These are phyloP conservation scores for Salinomyces thailandicus DNA, from an alignment of 2,329 filamentous ascomycete species.

Conservation along the genomic window DNA sequence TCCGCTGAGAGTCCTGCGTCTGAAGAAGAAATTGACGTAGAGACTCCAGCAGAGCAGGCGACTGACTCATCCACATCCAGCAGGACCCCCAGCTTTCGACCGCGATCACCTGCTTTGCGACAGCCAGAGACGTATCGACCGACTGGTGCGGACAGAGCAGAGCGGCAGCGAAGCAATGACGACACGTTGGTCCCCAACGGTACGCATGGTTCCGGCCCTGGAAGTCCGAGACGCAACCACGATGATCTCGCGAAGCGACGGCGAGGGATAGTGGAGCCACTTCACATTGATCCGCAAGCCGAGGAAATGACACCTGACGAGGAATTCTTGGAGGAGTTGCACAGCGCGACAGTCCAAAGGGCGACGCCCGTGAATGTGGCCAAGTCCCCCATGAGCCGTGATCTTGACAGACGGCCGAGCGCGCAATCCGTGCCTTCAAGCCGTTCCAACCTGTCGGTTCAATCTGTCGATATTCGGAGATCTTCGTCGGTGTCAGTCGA, in stretches of 20 bases:
- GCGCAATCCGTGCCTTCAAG: slow-evolving; percentile 13
- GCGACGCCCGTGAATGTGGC: slow-evolving; percentile 70
- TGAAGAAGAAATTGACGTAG: not conserved
- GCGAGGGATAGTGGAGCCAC: slow-evolving; percentile 30
- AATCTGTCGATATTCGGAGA: slow-evolving; percentile 16
- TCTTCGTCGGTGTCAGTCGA: slow-evolving; percentile 6
- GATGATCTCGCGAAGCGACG: slow-evolving; percentile 29
- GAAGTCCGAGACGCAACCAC: slow-evolving; percentile 8
- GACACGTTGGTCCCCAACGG: not conserved
- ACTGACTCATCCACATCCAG: not conserved
- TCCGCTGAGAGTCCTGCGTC: not conserved
- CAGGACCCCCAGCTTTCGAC: slow-evolving; percentile 7
- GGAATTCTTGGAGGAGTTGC: slow-evolving; percentile 60
- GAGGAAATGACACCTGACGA: slow-evolving; percentile 58
- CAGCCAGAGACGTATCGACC: not conserved
- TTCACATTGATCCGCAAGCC: slow-evolving; percentile 27
- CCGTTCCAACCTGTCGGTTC: slow-evolving; percentile 14
- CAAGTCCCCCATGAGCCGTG: slow-evolving; percentile 69
- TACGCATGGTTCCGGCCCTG: not conserved
- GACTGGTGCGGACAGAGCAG: not conserved
- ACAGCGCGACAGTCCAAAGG: slow-evolving; percentile 70
- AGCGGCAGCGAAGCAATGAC: too few species aligned
- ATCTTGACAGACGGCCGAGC: slow-evolving; percentile 37
- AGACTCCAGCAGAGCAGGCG: not conserved
- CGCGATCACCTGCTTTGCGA: not conserved